phyloP scores from a whole-genome alignment of 306 rosid species.

The Pyrus pyrifolia region DNA sequence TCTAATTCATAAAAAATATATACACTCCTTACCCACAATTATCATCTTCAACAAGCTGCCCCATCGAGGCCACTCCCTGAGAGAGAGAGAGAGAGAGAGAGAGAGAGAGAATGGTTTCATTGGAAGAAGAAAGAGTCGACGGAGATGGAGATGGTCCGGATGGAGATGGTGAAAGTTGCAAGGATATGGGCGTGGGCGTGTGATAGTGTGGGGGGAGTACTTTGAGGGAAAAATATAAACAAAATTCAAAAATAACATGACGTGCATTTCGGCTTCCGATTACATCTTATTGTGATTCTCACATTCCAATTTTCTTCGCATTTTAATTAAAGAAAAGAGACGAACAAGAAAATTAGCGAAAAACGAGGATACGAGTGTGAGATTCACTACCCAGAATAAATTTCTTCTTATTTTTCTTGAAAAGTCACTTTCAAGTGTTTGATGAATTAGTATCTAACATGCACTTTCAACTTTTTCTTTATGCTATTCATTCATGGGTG shows the following conservation, averaged over 20 bases:
- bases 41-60: too few relatives aligned
- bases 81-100: neutral
- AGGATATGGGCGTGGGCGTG: constrained; percentile 7
- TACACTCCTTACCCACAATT: too few relatives aligned
- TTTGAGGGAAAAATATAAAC: neutral
- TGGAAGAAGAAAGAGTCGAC: neutral
- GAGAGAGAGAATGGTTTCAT: neutral
- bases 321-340: neutral
- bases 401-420: too few relatives aligned
- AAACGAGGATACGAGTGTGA: too few relatives aligned
- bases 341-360: neutral
- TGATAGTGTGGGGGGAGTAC: neutral
- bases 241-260: neutral
- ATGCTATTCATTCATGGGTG: neutral
- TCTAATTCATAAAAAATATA: too few relatives aligned
- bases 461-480: neutral
- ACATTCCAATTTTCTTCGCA: too few relatives aligned
- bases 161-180: neutral
- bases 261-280: neutral
- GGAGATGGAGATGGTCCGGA: neutral
- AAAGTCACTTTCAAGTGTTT: neutral
- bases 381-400: neutral
- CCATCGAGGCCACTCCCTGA: too few relatives aligned
- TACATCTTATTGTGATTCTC: too few relatives aligned
- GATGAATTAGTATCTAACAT: neutral